Evolutionary conservation across 345 rosid genomes (phyloP).

Genomic region (Corchorus olitorius): DNA sequence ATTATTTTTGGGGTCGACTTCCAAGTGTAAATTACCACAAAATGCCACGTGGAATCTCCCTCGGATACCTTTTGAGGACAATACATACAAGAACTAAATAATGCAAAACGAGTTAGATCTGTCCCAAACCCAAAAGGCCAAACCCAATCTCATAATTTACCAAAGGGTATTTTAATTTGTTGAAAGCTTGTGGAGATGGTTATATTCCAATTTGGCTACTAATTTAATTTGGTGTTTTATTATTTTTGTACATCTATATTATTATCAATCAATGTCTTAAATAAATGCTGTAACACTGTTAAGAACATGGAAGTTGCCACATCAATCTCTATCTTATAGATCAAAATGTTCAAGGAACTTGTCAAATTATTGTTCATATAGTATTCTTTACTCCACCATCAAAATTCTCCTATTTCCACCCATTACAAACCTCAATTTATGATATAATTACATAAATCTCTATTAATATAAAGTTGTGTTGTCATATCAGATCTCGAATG

Average conservation of each 20-base stretch:
- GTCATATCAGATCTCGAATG: no score
- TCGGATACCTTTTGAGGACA: slow-evolving; percentile 2
- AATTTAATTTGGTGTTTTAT: neutral
- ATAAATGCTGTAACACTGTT: neutral
- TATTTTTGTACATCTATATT: neutral
- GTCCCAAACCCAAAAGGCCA: neutral
- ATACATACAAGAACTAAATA: neutral
- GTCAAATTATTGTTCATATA: no score
- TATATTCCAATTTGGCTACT: neutral
- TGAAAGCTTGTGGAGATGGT: neutral
- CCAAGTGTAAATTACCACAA: neutral
- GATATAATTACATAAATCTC: no score
- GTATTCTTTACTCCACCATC: no score
- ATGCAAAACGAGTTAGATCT: neutral
- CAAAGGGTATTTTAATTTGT: neutral
- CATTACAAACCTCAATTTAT: no score
- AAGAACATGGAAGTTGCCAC: neutral
- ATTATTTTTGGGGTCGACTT: neutral
- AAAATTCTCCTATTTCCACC: no score
- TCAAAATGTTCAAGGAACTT: neutral
- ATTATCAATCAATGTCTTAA: neutral
- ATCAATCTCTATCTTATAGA: neutral
- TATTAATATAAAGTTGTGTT: no score
- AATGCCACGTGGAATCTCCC: neutral
- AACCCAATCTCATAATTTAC: neutral